Evolutionary conservation across 2,329 filamentous ascomycete genomes (phyloP).

Genomic region (Decorospora gaudefroyi): DNA sequence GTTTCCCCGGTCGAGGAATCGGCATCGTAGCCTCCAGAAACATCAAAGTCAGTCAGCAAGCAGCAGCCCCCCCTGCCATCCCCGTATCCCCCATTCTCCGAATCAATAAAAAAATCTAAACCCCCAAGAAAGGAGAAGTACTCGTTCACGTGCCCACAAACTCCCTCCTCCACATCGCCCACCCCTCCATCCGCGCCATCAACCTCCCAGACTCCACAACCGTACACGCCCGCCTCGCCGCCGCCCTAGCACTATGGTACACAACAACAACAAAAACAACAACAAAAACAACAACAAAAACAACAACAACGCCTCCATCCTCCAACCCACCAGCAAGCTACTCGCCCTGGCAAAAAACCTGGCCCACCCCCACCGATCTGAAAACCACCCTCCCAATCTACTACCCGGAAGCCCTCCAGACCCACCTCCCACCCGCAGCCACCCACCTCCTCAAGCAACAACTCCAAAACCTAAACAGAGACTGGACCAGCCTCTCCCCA

Average conservation of each 20-base stretch:
- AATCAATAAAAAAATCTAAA: no score
- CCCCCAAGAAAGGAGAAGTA: conserved; percentile 59
- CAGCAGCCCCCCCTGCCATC: no score
- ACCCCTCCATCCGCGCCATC: conserved; percentile 54
- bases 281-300: no score
- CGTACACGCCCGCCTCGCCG: conserved; percentile 74
- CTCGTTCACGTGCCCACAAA: conserved; percentile 68
- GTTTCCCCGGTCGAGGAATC: conserved; percentile 73
- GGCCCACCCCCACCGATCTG: conserved; percentile 68
- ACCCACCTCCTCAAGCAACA: conserved; percentile 60
- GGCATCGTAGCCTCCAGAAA: conserved; percentile 73
- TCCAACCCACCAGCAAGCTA: conserved; percentile 49
- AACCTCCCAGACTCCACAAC: conserved; percentile 61
- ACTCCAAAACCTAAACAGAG: conserved; percentile 55
- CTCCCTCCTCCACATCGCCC: conserved; percentile 67
- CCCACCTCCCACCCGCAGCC: conserved; percentile 46
- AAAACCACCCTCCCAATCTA: conserved; percentile 60
- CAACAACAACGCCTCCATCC: no score
- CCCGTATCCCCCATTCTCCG: no score
- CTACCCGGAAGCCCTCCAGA: conserved; percentile 54
- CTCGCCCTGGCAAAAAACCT: conserved; percentile 66
- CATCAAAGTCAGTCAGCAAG: conserved; percentile 66
- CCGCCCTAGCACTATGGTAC: conserved; percentile 61
- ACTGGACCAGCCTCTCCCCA: conserved; percentile 54
- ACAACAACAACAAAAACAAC: no score